Evolutionary conservation across 208 protist genomes (phyloP).

Genomic region (Willaertia magna): DNA sequence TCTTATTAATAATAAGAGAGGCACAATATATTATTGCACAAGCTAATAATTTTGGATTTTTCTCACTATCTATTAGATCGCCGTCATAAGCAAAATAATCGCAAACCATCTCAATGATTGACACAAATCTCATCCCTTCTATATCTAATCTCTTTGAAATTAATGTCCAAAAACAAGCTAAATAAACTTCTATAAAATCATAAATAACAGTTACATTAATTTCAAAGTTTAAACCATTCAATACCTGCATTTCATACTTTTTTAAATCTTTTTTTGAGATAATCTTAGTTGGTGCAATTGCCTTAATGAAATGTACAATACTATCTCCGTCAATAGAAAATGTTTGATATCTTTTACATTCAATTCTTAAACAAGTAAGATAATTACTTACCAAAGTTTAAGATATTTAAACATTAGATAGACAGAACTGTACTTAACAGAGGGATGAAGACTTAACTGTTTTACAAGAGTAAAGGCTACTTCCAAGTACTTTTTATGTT

Average conservation of each 20-base stretch:
- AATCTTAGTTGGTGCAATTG: no score
- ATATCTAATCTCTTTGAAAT: neutral
- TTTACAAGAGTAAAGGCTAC: neutral
- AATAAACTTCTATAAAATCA: no score
- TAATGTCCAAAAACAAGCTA: no score
- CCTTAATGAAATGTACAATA: no score
- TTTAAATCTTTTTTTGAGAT: no score
- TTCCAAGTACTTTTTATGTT: neutral
- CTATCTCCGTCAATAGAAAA: no score
- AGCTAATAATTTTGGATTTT: neutral
- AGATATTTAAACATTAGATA: neutral
- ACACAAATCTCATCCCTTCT: neutral
- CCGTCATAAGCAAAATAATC: neutral
- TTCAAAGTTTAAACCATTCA: no score
- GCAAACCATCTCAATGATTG: neutral
- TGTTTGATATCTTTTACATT: no score
- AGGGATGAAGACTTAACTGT: neutral
- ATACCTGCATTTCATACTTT: no score
- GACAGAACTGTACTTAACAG: neutral
- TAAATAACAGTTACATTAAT: no score
- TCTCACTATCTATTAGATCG: neutral
- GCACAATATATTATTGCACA: neutral
- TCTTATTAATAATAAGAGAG: neutral
- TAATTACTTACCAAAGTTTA: neutral
- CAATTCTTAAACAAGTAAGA: no score